Conservation (phyloP, 2,329 filamentous ascomycete genomes). For the Colletotrichum liaoningense region DNA sequence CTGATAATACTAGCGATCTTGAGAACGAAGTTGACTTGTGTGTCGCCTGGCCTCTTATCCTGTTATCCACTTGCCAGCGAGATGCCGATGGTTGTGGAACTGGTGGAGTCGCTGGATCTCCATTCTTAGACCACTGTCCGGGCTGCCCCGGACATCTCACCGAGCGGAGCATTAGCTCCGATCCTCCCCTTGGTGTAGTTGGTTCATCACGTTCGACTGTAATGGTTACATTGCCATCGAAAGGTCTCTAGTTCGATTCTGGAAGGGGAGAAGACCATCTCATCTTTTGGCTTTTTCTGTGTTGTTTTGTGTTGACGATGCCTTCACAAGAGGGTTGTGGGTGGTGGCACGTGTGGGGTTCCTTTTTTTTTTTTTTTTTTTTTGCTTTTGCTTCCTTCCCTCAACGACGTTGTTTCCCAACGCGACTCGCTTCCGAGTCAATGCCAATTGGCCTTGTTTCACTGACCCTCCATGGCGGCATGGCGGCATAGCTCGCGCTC, state of each 20-base stretch:
- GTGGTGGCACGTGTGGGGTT: background rate
- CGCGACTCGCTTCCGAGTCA: background rate
- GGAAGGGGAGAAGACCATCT: conserved; percentile 19
- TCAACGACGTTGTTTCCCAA: background rate
- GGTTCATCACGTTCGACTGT: conserved; percentile 37
- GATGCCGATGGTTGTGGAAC: background rate
- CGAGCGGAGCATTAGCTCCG: conserved; percentile 12
- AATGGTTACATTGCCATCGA: conserved; percentile 31
- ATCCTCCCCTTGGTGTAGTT: conserved; percentile 34
- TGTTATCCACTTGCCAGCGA: background rate
- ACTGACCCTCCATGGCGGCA: background rate
- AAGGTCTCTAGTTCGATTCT: conserved; percentile 38
- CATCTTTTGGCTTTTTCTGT: background rate
- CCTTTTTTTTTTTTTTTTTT: background rate
- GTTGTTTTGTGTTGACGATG: too few relatives aligned
- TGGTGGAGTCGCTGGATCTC: background rate
- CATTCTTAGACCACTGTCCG: background rate
- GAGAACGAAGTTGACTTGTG: too few relatives aligned
- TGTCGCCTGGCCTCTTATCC: too few relatives aligned
- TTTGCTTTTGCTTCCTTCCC: background rate
- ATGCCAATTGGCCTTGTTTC: too few relatives aligned
- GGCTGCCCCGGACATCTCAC: background rate
- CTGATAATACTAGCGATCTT: too few relatives aligned
- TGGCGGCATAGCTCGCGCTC: background rate
- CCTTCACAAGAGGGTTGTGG: background rate